These are phyloP conservation scores for Ocimum tenuiflorum DNA, from an alignment of 257 asterid species.

Conservation along the genomic window DNA sequence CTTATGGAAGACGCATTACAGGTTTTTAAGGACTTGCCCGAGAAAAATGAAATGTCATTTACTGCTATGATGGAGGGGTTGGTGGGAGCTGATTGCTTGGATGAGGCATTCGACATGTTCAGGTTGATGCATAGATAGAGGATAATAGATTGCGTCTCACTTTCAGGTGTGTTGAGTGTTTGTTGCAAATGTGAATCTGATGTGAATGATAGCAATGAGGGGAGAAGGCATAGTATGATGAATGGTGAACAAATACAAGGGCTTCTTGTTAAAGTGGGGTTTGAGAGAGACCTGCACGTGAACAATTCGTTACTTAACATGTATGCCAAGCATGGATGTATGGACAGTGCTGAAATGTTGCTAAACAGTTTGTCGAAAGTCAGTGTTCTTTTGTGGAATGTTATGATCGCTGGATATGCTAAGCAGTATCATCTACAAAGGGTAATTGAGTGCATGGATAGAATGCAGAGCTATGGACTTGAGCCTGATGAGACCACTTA, in stretches of 20 bases:
- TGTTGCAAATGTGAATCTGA: constrained; percentile 40
- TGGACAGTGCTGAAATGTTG: constrained; percentile 53
- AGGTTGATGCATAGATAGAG: constrained; percentile 44
- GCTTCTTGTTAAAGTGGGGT: constrained; percentile 49
- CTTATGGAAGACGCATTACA: constrained; percentile 34
- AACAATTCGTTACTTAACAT: constrained; percentile 62
- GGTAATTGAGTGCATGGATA: constrained; percentile 40
- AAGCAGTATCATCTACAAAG: constrained; percentile 29
- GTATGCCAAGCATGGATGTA: constrained; percentile 49
- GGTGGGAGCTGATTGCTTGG: constrained; percentile 35
- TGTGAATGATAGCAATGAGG: constrained; percentile 19
- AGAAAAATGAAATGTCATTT: constrained; percentile 62
- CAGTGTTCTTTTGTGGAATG: constrained; percentile 67
- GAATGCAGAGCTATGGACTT: constrained; percentile 47
- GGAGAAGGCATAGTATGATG: constrained; percentile 11
- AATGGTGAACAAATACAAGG: constrained; percentile 55
- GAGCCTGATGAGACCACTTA: constrained; percentile 57
- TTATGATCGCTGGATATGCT: constrained; percentile 70
- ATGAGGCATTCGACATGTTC: constrained; percentile 65
- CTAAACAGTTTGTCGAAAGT: constrained; percentile 39
- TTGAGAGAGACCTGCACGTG: constrained; percentile 39
- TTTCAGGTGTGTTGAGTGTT: constrained; percentile 52
- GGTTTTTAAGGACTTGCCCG: constrained; percentile 49
- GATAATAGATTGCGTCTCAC: constrained; percentile 45
- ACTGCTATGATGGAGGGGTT: constrained; percentile 68